phyloP scores from a whole-genome alignment of 495 filamentous ascomycete genomes.

The Haplographium delicatum region DNA sequence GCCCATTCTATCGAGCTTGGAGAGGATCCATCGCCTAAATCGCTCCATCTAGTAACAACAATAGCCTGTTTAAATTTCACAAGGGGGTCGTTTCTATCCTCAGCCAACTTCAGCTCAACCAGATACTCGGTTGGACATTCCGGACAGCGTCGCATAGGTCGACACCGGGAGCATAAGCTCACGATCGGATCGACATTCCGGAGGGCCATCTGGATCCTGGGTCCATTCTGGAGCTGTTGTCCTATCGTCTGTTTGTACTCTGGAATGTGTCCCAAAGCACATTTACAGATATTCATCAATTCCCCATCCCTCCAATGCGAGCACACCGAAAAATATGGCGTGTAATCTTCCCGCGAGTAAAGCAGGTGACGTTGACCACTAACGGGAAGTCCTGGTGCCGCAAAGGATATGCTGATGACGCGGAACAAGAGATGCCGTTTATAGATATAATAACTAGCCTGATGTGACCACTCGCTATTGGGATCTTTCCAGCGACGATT shows the following conservation, averaged over 20 bases:
- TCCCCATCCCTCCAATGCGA: constrained; percentile 56
- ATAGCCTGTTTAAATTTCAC: constrained; percentile 50
- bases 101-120: constrained; percentile 49
- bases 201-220: neutral
- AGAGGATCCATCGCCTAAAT: constrained; percentile 48
- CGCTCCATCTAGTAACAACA: constrained; percentile 55
- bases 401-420: constrained; percentile 42
- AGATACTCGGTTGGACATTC: constrained; percentile 58
- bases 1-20: constrained; percentile 44
- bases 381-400: constrained; percentile 35
- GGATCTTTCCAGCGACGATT: constrained; percentile 43
- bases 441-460: constrained; percentile 44
- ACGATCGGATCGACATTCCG: constrained; percentile 41
- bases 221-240: constrained; percentile 26
- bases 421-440: constrained; percentile 49
- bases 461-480: constrained; percentile 41
- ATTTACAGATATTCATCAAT: constrained; percentile 53
- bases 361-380: constrained; percentile 45
- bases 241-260: constrained; percentile 34
- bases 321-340: constrained; percentile 53
- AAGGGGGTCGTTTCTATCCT: constrained; percentile 35
- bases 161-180: constrained; percentile 45
- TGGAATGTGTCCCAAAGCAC: constrained; percentile 52
- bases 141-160: constrained; percentile 52
- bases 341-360: constrained; percentile 53